Conservation (phyloP, 169 alveolate genomes). For the Eimeria praecox region DNA sequence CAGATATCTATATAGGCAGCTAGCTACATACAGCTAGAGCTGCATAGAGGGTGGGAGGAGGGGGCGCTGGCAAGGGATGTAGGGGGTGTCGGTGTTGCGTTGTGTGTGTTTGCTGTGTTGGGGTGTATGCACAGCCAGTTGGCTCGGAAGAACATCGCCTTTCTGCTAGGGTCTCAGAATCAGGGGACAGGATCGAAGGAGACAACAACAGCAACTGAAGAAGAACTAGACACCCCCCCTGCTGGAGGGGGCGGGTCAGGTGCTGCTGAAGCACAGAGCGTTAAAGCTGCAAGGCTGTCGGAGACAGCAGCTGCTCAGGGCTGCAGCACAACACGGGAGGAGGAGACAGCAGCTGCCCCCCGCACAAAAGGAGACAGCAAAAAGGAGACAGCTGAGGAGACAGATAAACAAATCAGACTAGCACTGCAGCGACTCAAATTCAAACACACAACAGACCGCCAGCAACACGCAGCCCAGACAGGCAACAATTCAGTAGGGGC, state of each 20-base stretch:
- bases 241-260: background rate
- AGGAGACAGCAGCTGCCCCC: background rate
- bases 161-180: conserved; percentile 10
- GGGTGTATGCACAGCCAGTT: conserved; percentile 27
- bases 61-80: no score
- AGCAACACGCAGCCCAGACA: background rate
- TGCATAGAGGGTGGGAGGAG: background rate
- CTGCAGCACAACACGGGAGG: background rate
- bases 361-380: background rate
- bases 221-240: background rate
- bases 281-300: background rate
- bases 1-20: background rate
- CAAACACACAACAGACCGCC: background rate
- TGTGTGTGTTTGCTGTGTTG: background rate
- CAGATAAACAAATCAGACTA: background rate
- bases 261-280: background rate
- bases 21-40: background rate
- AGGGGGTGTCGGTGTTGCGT: no score
- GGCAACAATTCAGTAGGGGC: background rate
- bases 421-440: background rate
- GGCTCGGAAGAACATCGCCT: conserved; percentile 42
- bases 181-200: conserved; percentile 30
- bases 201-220: conserved; percentile 40
- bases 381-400: conserved; percentile 12
- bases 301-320: background rate